These are phyloP conservation scores for Pythium insidiosum DNA, from an alignment of 352 stramenopile species.

Conservation along the genomic window DNA sequence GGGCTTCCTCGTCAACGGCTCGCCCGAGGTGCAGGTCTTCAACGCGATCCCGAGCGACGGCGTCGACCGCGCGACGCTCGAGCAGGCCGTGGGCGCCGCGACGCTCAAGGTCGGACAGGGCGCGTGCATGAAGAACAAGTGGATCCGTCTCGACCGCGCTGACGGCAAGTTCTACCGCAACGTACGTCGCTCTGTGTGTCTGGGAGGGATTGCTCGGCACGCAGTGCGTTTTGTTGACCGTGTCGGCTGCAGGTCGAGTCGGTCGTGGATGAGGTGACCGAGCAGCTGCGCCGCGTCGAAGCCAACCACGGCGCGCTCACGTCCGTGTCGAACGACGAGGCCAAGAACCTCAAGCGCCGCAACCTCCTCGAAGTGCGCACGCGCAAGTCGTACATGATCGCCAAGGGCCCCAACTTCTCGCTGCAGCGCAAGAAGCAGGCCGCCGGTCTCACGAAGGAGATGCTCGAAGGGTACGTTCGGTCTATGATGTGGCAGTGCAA, in stretches of 20 bases:
- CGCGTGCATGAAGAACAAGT: slow-evolving; percentile 98
- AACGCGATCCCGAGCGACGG: slow-evolving; percentile 65
- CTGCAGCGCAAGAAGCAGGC: slow-evolving; percentile 93
- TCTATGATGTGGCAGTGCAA: no score
- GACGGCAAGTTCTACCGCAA: slow-evolving; percentile 84
- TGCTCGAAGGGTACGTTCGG: slow-evolving; percentile 88
- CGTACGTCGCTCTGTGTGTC: slow-evolving; percentile 23
- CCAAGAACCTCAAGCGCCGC: slow-evolving; percentile 74
- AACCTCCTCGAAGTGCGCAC: slow-evolving; percentile 76
- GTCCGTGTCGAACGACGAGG: slow-evolving; percentile 62
- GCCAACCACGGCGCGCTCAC: slow-evolving; percentile 40
- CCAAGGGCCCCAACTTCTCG: slow-evolving; percentile 90
- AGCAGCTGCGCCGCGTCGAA: slow-evolving; percentile 86
- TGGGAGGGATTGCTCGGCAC: slow-evolving; percentile 3
- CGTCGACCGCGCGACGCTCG: slow-evolving; percentile 69
- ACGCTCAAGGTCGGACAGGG: slow-evolving; percentile 94
- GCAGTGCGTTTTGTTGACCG: background rate
- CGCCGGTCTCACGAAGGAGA: slow-evolving; percentile 97
- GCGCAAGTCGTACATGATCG: slow-evolving; percentile 94
- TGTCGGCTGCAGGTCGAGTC: slow-evolving; percentile 25
- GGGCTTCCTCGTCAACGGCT: slow-evolving; percentile 57
- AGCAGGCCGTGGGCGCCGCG: slow-evolving; percentile 75
- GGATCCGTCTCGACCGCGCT: slow-evolving; percentile 92
- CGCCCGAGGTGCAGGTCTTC: slow-evolving; percentile 81
- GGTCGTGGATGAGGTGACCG: slow-evolving; percentile 57